Base-by-base conservation (phyloP, 2,329 filamentous ascomycete species). In the Aspergillus novofumigatus region DNA sequence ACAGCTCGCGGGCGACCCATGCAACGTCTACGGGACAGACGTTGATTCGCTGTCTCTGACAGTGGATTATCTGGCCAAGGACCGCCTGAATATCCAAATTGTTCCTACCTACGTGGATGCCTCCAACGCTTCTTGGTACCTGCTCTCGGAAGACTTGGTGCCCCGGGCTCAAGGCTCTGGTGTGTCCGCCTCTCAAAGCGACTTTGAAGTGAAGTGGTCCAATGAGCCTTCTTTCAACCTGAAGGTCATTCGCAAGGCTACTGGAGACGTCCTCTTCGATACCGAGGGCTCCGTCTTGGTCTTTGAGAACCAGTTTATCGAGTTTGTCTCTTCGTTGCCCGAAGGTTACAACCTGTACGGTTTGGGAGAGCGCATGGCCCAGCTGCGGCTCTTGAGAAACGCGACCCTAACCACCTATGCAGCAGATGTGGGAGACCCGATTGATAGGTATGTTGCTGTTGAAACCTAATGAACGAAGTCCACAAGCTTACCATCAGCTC, bases 11-110 rank as follows among this genome's bases (percentile, higher is more conserved):
- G 84, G 83, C 3, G 62, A 75, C 23, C 69, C 82, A 29, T 86
- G 91, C 77, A 89, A 93, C 71, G 83, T 85, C 23, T 95, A 93
- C 62, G 91, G 91, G 0, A 87, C 81, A 7, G 91, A 95, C 68
- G 77, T 95, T 28, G 80, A 86, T 25, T 77, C 81, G 4, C 76
- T 95, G 51, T 81, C 80, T 38, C 76, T 95, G 32, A 81, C 84
- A 3, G 86, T 94, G 11, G 83, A 87, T 65, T 88, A 87, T 62
- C 85, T 90, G 68, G 80, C 83, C 4, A 73, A 75, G 17, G 83
- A 90, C 63, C 81, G 89, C 1, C 72, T 94, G 44, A 86, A 87
- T 55, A 78, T 94, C 51, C 84, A 86, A 63, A 91, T 95, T 54
- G 77, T 81, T 20, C 89, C 89, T 1, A 81, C 84, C 6, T 79